Percentiles rank a stretch among this genome's conserved stretches.
Evolutionary conservation across 2,329 filamentous ascomycete species (phyloP).

Genomic region (Sporothrix luriei): DNA sequence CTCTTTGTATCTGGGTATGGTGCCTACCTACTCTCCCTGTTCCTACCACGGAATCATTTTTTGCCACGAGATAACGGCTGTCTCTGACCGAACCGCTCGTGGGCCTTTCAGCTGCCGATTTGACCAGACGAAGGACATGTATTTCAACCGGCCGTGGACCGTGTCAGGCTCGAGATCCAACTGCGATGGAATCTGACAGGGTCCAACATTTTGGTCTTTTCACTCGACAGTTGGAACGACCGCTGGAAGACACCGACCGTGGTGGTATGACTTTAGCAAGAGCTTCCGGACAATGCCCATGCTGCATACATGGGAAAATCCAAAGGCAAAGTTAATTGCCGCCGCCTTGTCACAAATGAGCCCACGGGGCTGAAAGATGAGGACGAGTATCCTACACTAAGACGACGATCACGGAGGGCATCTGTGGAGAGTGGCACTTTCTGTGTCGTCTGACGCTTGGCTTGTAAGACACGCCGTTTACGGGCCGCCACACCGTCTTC

Average conservation of each 20-base stretch:
- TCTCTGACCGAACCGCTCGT: slow-evolving; percentile 8
- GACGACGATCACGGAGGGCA: slow-evolving; percentile 23
- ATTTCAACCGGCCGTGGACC: not conserved
- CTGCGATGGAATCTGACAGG: not conserved
- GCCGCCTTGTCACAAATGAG: not conserved
- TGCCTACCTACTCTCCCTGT: not conserved
- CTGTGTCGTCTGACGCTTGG: slow-evolving; percentile 19
- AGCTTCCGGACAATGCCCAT: not conserved
- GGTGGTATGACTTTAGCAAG: not conserved
- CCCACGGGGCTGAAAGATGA: not conserved
- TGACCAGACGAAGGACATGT: not conserved
- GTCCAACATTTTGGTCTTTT: not conserved
- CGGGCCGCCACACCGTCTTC: slow-evolving; percentile 9
- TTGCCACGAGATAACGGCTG: not conserved
- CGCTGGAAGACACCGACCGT: not conserved
- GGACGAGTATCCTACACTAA: slow-evolving; percentile 19
- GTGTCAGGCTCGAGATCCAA: not conserved
- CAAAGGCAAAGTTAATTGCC: not conserved
- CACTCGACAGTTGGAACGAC: not conserved
- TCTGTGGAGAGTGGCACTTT: slow-evolving; percentile 4
- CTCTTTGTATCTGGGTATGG: not conserved
- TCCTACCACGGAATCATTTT: not conserved
- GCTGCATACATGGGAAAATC: not conserved
- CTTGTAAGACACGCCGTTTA: not conserved
- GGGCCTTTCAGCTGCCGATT: not conserved